phyloP scores from a whole-genome alignment of 495 filamentous ascomycete species.

The Aspergillus leporis region DNA sequence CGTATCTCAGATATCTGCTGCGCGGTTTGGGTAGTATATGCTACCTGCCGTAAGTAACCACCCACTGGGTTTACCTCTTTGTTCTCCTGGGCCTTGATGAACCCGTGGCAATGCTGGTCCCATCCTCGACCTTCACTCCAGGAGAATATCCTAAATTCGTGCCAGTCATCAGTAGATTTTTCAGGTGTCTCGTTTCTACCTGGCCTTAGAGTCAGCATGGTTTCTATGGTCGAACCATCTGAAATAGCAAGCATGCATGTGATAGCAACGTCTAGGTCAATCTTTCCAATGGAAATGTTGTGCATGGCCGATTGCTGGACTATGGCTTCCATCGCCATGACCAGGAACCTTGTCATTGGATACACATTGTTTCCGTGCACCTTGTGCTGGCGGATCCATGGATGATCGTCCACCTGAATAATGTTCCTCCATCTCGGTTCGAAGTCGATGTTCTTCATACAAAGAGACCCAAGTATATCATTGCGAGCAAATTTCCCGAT shows the following conservation, averaged over 20 bases:
- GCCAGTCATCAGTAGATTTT: conserved; percentile 35
- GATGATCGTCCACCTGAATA: conserved; percentile 30
- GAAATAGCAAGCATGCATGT: conserved; percentile 41
- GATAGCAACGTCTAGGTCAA: conserved; percentile 39
- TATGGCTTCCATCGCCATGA: conserved; percentile 52
- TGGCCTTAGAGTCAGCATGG: conserved; percentile 28
- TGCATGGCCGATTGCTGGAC: conserved; percentile 42
- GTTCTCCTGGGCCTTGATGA: conserved; percentile 29
- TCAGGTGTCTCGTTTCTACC: conserved; percentile 23
- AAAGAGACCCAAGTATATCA: conserved; percentile 31
- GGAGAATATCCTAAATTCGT: conserved; percentile 45
- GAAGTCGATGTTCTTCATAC: conserved; percentile 27
- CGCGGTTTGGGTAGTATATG: not conserved
- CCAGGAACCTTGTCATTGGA: conserved; percentile 51
- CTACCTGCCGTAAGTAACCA: conserved; percentile 17
- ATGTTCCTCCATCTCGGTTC: conserved; percentile 39
- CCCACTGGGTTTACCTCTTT: conserved; percentile 32
- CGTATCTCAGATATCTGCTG: conserved; percentile 13
- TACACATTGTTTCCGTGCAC: conserved; percentile 45
- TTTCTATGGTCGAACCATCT: conserved; percentile 33
- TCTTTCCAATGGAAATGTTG: conserved; percentile 20
- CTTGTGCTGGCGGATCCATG: conserved; percentile 46
- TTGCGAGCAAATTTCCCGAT: conserved; percentile 25
- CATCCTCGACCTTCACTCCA: conserved; percentile 35
- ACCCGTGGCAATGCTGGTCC: conserved; percentile 45